Evolutionary conservation across 192 early-diverging fungal species (phyloP).

Genomic region (Spinellus fusiger): DNA sequence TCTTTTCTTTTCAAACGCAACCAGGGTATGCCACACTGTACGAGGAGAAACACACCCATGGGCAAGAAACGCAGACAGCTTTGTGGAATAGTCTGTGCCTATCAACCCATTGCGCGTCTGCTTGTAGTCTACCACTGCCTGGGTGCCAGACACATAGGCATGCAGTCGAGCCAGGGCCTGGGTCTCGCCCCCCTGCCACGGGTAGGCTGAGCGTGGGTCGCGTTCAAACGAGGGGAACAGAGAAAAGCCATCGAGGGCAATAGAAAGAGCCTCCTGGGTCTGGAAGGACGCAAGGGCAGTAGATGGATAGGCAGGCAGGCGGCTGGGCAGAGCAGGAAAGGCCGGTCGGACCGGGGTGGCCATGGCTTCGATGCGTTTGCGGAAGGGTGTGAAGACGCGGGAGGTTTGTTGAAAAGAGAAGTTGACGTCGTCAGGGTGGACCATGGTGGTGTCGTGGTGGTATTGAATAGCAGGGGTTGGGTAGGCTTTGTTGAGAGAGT

Average conservation of each 20-base stretch:
- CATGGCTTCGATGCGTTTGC: constrained; percentile 28
- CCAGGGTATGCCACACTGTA: constrained; percentile 7
- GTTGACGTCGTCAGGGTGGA: constrained; percentile 8
- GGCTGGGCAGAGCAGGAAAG: neutral
- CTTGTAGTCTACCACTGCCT: constrained; percentile 25
- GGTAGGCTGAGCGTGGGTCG: constrained; percentile 25
- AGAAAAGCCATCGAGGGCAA: neutral
- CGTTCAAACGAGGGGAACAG: neutral
- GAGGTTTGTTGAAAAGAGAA: constrained; percentile 18
- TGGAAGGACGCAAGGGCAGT: neutral
- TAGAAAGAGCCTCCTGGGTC: neutral
- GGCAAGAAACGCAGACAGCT: constrained; percentile 23
- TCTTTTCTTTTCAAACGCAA: neutral
- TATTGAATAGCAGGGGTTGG: neutral
- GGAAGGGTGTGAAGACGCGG: constrained; percentile 29
- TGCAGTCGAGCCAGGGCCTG: constrained; percentile 19
- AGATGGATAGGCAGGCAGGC: neutral
- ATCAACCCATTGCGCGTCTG: constrained; percentile 36
- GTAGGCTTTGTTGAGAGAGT: neutral
- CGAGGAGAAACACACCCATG: constrained; percentile 25
- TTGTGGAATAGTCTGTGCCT: constrained; percentile 37
- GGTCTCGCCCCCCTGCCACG: constrained; percentile 29
- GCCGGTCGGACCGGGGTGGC: neutral
- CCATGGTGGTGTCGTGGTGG: constrained; percentile 5
- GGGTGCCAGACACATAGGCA: constrained; percentile 24